Evolutionary conservation across 495 filamentous ascomycete genomes (phyloP).

Genomic region (Neurospora tetraspora): DNA sequence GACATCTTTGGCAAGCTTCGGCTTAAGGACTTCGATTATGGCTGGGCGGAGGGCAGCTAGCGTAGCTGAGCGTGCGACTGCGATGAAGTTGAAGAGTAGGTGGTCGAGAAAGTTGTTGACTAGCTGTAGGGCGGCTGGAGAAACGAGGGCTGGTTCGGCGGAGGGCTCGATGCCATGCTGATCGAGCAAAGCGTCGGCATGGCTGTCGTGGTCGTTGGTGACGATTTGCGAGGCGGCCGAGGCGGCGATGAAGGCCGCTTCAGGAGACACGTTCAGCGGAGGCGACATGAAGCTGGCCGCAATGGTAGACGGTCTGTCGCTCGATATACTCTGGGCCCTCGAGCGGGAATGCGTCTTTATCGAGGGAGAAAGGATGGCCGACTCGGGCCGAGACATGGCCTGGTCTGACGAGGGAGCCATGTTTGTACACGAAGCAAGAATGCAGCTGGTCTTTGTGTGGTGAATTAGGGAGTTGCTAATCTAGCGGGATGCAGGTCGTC

Average conservation of each 20-base stretch:
- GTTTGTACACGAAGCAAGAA: not conserved
- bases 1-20: slow-evolving; percentile 77
- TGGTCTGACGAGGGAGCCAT: slow-evolving; percentile 24
- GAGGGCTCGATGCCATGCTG: slow-evolving; percentile 53
- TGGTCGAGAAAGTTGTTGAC: slow-evolving; percentile 94
- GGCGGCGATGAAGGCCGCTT: slow-evolving; percentile 80
- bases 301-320: slow-evolving; percentile 42
- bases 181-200: slow-evolving; percentile 53
- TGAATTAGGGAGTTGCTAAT: not conserved
- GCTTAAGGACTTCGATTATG: slow-evolving; percentile 78
- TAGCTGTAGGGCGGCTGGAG: slow-evolving; percentile 62
- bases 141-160: slow-evolving; percentile 61
- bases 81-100: slow-evolving; percentile 78
- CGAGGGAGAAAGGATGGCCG: slow-evolving; percentile 26
- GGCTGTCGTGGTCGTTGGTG: slow-evolving; percentile 73
- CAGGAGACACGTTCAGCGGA: slow-evolving; percentile 57
- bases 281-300: slow-evolving; percentile 47
- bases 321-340: slow-evolving; percentile 44
- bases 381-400: slow-evolving; percentile 31
- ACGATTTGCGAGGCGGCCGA: slow-evolving; percentile 88
- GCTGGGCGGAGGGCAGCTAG: slow-evolving; percentile 70
- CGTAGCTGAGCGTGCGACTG: slow-evolving; percentile 69
- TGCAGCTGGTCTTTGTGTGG: not conserved
- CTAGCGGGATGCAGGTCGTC: not conserved
- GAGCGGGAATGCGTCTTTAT: slow-evolving; percentile 29